A percentile compares a stretch with the other conserved stretches of the same genome.
These are phyloP conservation scores for Starmerella stigmatis DNA, from an alignment of 805 yeast species.

Conservation along the genomic window DNA sequence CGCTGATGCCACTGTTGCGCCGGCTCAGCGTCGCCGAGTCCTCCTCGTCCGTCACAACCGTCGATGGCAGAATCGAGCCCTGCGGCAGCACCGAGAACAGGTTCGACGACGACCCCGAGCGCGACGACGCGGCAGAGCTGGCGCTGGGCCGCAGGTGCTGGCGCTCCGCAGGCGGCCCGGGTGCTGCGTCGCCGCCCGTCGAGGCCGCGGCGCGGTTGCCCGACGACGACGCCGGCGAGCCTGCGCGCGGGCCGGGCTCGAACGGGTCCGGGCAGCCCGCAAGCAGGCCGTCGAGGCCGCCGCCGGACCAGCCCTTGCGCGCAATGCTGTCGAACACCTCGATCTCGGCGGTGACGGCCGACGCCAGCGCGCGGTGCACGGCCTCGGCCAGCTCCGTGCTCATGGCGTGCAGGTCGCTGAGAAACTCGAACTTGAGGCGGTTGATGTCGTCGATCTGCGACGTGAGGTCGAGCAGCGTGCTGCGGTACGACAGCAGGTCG, in stretches of 20 bases:
- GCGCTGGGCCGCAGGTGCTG: neutral
- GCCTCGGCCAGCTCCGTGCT: conserved; percentile 52
- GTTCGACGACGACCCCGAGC: conserved; percentile 10
- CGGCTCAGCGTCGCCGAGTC: conserved; percentile 9
- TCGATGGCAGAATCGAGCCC: conserved; percentile 24
- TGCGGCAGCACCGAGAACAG: conserved; percentile 26
- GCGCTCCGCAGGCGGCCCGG: too few relatives aligned
- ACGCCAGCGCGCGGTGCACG: conserved; percentile 47
- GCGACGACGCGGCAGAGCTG: neutral
- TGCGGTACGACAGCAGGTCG: conserved; percentile 57
- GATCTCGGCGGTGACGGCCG: conserved; percentile 65
- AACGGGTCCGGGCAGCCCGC: conserved; percentile 59
- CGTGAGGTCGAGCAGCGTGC: conserved; percentile 56
- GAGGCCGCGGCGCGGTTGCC: neutral
- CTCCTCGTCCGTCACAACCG: conserved; percentile 12
- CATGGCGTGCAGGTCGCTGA: conserved; percentile 49
- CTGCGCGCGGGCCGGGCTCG: conserved; percentile 20
- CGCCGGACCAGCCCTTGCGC: conserved; percentile 76
- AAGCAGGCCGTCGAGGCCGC: conserved; percentile 65
- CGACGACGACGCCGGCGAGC: neutral
- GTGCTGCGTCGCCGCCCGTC: neutral
- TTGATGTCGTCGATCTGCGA: conserved; percentile 71
- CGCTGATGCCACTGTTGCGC: conserved; percentile 6
- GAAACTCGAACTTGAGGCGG: conserved; percentile 61
- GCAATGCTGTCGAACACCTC: conserved; percentile 75